Evolutionary conservation across 208 protist genomes (phyloP).

Genomic region (Balamuthia mandrillaris): DNA sequence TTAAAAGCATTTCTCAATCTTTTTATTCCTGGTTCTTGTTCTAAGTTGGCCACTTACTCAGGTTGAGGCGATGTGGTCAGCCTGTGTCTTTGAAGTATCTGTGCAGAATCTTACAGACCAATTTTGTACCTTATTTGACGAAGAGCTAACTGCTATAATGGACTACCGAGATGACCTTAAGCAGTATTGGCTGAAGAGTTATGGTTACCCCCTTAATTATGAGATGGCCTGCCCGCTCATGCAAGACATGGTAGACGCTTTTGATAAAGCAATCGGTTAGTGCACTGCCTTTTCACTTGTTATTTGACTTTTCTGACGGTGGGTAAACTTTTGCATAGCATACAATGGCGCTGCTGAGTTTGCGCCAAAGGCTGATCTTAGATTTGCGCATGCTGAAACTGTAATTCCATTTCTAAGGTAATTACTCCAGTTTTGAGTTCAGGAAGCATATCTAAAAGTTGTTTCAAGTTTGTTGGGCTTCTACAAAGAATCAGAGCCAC

Average conservation of each 20-base stretch:
- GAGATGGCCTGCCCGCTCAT: not conserved
- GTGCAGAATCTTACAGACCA: slow-evolving; percentile 17
- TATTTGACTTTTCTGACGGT: not conserved
- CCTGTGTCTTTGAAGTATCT: not conserved
- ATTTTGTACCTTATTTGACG: not conserved
- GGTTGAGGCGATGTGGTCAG: not conserved
- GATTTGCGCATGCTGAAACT: slow-evolving; percentile 1
- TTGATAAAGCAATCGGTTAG: no score
- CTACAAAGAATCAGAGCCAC: not conserved
- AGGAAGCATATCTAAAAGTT: no score
- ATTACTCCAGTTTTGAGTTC: no score
- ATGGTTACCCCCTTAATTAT: slow-evolving; percentile 14
- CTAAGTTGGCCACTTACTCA: not conserved
- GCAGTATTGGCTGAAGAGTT: not conserved
- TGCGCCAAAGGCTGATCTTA: not conserved
- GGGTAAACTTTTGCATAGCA: no score
- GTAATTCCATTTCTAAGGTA: not conserved
- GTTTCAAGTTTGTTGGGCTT: not conserved
- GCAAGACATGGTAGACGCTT: not conserved
- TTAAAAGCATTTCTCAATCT: not conserved
- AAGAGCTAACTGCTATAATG: not conserved
- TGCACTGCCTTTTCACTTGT: not conserved
- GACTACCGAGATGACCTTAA: not conserved
- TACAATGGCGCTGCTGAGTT: not conserved
- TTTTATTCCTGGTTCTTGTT: no score